A percentile compares a stretch with the other conserved stretches of the same genome.
Conservation (phyloP, 208 protist species). For the Acanthamoeba sp. region DNA sequence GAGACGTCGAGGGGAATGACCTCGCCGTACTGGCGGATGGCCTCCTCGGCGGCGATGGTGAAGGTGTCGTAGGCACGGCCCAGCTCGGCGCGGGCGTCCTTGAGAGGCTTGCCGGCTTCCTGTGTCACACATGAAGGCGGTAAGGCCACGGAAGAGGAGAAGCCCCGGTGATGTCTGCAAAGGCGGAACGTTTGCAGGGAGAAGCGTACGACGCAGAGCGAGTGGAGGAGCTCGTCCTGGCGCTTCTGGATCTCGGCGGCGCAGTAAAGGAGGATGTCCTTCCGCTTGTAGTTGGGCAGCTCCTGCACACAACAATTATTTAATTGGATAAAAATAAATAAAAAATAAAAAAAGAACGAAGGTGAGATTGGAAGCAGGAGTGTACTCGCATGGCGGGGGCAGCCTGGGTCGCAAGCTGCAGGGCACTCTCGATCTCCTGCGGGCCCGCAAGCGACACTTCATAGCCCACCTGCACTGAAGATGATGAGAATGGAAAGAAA, state of each 20-base stretch:
- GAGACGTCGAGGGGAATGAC: conserved; percentile 68
- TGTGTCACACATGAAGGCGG: not conserved
- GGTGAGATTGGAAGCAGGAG: not conserved
- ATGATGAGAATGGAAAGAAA: not conserved
- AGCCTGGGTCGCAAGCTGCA: conserved; percentile 49
- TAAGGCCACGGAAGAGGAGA: not conserved
- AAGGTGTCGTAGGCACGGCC: conserved; percentile 85
- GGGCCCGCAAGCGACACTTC: conserved; percentile 57
- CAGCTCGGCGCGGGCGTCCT: conserved; percentile 65
- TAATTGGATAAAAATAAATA: not conserved
- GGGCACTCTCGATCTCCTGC: conserved; percentile 33
- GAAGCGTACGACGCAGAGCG: conserved; percentile 62
- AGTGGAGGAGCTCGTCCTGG: conserved; percentile 66
- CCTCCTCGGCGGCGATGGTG: conserved; percentile 81
- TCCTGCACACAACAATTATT: conserved; percentile 2
- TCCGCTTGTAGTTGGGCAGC: conserved; percentile 62
- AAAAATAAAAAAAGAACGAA: conserved; percentile 2
- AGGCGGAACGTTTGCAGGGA: not conserved
- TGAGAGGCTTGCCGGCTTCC: conserved; percentile 72
- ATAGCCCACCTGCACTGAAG: conserved; percentile 51
- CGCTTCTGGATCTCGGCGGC: conserved; percentile 28
- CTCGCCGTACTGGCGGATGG: conserved; percentile 71
- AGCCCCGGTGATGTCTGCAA: not conserved
- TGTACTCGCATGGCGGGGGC: conserved; percentile 18
- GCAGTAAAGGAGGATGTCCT: conserved; percentile 42